A percentile compares a stretch with the other conserved stretches of the same genome.
Evolutionary conservation across 345 rosid species (phyloP).

Genomic region (Laguncularia racemosa): DNA sequence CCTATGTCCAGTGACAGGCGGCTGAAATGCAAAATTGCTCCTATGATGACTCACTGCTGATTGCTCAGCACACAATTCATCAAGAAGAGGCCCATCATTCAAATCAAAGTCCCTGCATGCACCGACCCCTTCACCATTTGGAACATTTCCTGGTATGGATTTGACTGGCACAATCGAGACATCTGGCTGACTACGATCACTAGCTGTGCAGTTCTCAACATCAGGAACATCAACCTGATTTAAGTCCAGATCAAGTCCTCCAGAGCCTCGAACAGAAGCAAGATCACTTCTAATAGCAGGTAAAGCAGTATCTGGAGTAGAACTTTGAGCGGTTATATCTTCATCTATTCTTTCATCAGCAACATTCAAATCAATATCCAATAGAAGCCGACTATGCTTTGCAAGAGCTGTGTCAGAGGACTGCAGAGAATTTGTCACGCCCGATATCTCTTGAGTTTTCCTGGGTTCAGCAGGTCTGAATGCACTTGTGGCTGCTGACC

Average conservation of each 20-base stretch:
- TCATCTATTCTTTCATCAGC: slow-evolving; percentile 64
- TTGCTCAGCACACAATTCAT: slow-evolving; percentile 42
- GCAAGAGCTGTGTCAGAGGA: slow-evolving; percentile 24
- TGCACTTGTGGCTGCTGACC: slow-evolving; percentile 90
- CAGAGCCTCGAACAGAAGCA: slow-evolving; percentile 14
- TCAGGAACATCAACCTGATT: slow-evolving; percentile 58
- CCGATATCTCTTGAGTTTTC: slow-evolving; percentile 32
- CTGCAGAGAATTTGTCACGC: slow-evolving; percentile 14
- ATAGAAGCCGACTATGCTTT: slow-evolving; percentile 32
- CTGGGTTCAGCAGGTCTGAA: slow-evolving; percentile 84
- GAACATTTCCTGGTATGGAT: slow-evolving; percentile 21
- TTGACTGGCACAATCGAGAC: slow-evolving; percentile 12
- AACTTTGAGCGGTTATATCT: slow-evolving; percentile 38
- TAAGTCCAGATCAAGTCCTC: slow-evolving; percentile 71
- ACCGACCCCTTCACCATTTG: slow-evolving; percentile 24
- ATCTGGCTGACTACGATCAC: slow-evolving; percentile 27
- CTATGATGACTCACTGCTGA: slow-evolving; percentile 30
- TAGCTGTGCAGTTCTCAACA: slow-evolving; percentile 23
- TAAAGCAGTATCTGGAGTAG: slow-evolving; percentile 24
- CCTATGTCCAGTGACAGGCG: slow-evolving; percentile 23
- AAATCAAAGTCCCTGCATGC: slow-evolving; percentile 55
- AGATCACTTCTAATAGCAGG: slow-evolving; percentile 7
- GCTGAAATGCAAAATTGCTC: slow-evolving; percentile 31
- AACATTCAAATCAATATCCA: slow-evolving; percentile 74
- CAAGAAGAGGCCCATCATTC: slow-evolving; percentile 64